phyloP scores from a whole-genome alignment of 768 basidiomycete genomes.

The Amanita exitialis region DNA sequence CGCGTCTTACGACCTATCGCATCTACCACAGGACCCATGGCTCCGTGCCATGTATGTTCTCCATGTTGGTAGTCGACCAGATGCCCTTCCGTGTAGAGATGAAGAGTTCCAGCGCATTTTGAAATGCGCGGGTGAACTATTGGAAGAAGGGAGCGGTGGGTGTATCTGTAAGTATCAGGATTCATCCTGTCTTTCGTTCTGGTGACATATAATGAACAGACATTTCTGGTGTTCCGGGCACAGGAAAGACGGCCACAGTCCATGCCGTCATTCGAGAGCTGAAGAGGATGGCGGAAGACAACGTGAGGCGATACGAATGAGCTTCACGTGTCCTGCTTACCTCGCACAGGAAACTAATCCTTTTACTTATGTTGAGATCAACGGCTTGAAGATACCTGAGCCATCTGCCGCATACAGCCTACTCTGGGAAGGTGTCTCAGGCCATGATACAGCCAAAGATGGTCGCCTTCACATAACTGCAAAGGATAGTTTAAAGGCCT shows the following conservation, averaged over 20 bases:
- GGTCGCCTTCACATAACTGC: conserved; percentile 59
- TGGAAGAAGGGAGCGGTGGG: conserved; percentile 91
- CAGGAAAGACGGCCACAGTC: conserved; percentile 97
- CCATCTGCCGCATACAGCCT: conserved; percentile 87
- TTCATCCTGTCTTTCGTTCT: conserved; percentile 1
- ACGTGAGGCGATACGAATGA: conserved; percentile 34
- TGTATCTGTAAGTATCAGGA: conserved; percentile 70
- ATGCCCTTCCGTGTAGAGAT: conserved; percentile 81
- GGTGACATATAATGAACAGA: conserved; percentile 37
- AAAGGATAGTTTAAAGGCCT: conserved; percentile 74
- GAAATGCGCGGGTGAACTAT: conserved; percentile 66
- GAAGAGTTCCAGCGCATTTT: conserved; percentile 74
- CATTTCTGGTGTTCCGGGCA: conserved; percentile 97
- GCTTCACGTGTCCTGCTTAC: neutral
- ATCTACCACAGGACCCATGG: conserved; percentile 70
- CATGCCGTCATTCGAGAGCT: conserved; percentile 87
- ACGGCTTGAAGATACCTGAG: conserved; percentile 88
- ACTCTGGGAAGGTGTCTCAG: conserved; percentile 90
- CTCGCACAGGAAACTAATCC: conserved; percentile 73
- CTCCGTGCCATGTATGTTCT: conserved; percentile 81
- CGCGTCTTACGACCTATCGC: conserved; percentile 30
- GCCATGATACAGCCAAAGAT: conserved; percentile 53
- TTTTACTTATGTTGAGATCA: conserved; percentile 96
- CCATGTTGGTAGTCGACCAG: conserved; percentile 90
- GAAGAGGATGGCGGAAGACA: conserved; percentile 77